phyloP scores from a whole-genome alignment of 1,284 basidiomycete species.

The Athelia psychrophila region DNA sequence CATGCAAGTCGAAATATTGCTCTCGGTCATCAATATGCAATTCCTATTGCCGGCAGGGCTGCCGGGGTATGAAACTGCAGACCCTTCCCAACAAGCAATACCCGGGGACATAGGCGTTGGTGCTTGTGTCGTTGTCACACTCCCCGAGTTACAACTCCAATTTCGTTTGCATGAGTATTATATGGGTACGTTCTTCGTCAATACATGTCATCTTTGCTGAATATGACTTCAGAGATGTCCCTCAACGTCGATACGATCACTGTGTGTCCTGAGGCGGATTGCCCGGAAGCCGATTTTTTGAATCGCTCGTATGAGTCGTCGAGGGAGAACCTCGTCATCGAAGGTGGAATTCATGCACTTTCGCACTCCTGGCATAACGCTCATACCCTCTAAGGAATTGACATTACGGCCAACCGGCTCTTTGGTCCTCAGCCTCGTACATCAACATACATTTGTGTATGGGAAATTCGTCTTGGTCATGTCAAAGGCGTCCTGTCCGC shows the following conservation, averaged over 20 bases:
- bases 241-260: conserved; percentile 65
- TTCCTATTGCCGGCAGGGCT: conserved; percentile 74
- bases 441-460: conserved; percentile 85
- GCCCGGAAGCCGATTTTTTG: conserved; percentile 43
- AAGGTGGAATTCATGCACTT: conserved; percentile 41
- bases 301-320: conserved; percentile 15
- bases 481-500: conserved; percentile 60
- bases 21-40: conserved; percentile 52
- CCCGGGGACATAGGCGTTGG: conserved; percentile 39
- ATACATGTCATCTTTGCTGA: background rate
- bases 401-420: conserved; percentile 79
- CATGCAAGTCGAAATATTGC: conserved; percentile 69
- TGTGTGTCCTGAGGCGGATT: conserved; percentile 47
- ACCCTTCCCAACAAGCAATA: conserved; percentile 15
- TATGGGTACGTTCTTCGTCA: conserved; percentile 63
- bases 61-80: conserved; percentile 59
- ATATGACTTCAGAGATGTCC: conserved; percentile 61
- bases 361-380: background rate
- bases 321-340: conserved; percentile 53
- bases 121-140: conserved; percentile 50
- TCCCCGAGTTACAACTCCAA: conserved; percentile 73
- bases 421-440: conserved; percentile 87
- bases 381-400: conserved; percentile 50
- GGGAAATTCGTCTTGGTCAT: conserved; percentile 75
- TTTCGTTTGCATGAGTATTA: conserved; percentile 81